Base-by-base conservation (phyloP, 2,329 filamentous ascomycete species). In the Colletotrichum gloeosporioides region DNA sequence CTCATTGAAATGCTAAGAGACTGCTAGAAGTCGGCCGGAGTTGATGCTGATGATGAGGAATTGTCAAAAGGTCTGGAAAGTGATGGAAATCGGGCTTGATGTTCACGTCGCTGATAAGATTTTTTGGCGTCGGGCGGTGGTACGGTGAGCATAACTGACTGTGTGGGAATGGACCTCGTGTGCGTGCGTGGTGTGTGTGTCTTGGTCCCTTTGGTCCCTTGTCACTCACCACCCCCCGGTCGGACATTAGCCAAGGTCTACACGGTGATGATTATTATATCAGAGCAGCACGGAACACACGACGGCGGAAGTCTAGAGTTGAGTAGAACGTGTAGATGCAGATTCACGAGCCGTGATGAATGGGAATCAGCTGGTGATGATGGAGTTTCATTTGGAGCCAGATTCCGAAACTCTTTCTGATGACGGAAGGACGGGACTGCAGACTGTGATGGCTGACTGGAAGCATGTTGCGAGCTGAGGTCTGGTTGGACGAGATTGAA, bases 381-480 rank as follows among this genome's bases (percentile, higher is more conserved):
- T 36, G 34, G 44, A 62, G 71, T 77, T 77, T 75, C 74, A 71
- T 66, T 77, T 77, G 18, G n/a, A 67, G 64, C 59, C 65, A 75
- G 59, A 55, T 69, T 71, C 65, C 71, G 71, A 77, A 77, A 75
- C 71, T 71, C 65, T 53, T 53, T 75, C 71, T 69, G 31, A 36
- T 22, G 32, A 70, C 57, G 57, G 44, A 53, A 32, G 22, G 57
- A 27, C 18, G 44, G 27, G 57, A 36, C 39, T 27, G n/a, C 18
- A 25, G 44, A 25, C n/a, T 53, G 44, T n/a, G 62, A 72, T 68
- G 55, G 62, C 65, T 29, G 73, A 63, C 36, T 57, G 73, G 39
- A 68, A 49, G 53, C 29, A 57, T 66, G 62, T 55, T 67, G 61
- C 55, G 57, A 44, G 63, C 44, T 53, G 44, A 53, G 34, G 32